Evolutionary conservation across 2,329 filamentous ascomycete genomes (phyloP).

Genomic region (Cercospora beticola): DNA sequence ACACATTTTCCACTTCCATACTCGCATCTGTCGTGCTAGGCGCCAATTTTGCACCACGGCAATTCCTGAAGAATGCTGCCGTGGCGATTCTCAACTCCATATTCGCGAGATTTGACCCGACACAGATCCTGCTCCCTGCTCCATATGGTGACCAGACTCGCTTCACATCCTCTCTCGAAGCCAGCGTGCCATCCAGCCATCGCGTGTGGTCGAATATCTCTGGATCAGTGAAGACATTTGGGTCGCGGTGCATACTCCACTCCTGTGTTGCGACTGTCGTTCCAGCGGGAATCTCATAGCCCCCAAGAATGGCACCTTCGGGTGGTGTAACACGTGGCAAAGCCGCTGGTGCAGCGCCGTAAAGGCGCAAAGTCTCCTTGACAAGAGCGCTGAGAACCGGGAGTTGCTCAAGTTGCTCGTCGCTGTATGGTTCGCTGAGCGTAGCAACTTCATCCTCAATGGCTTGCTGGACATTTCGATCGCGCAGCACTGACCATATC

Average conservation of each 20-base stretch:
- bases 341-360: slow-evolving; percentile 37
- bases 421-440: slow-evolving; percentile 20
- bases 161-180: slow-evolving; percentile 12
- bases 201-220: slow-evolving; percentile 17
- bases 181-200: slow-evolving; percentile 13
- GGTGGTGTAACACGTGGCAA: slow-evolving; percentile 40
- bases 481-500: slow-evolving; percentile 28
- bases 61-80: slow-evolving; percentile 26
- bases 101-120: slow-evolving; percentile 27
- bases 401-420: slow-evolving; percentile 33
- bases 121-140: slow-evolving; percentile 22
- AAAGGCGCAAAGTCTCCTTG: slow-evolving; percentile 42
- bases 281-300: slow-evolving; percentile 40
- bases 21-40: slow-evolving; percentile 20
- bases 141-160: slow-evolving; percentile 19
- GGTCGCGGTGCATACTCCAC: slow-evolving; percentile 42
- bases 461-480: slow-evolving; percentile 20
- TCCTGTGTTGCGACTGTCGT: slow-evolving; percentile 42
- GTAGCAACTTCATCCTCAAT: slow-evolving; percentile 29
- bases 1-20: slow-evolving; percentile 24
- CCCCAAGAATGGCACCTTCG: slow-evolving; percentile 38
- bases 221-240: slow-evolving; percentile 29
- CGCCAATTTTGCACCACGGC: slow-evolving; percentile 18
- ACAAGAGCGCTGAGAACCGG: slow-evolving; percentile 41
- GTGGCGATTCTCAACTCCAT: slow-evolving; percentile 26